Evolutionary conservation across 441 rosid genomes (phyloP).

Genomic region (Gossypium trilobum): DNA sequence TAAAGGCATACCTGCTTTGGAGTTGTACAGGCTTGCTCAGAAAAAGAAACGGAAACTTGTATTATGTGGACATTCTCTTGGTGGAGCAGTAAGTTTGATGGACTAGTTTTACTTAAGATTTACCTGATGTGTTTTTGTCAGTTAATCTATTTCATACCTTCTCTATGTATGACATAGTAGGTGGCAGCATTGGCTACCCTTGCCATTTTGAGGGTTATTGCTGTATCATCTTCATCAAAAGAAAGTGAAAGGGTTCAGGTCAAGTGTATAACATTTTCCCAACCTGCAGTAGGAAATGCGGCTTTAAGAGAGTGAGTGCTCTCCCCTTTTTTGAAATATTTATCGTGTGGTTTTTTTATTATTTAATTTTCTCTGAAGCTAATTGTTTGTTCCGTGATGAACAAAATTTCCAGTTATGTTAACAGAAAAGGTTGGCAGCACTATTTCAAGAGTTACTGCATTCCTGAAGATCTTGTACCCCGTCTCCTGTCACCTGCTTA

Average conservation of each 20-base stretch:
- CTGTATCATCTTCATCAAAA: conserved; percentile 67
- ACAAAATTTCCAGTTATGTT: conserved; percentile 51
- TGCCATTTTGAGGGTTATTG: conserved; percentile 85
- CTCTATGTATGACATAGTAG: conserved; percentile 25
- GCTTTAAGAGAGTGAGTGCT: conserved; percentile 81
- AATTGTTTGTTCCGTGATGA: conserved; percentile 4
- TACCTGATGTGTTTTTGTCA: not conserved
- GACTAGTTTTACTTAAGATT: conserved; percentile 11
- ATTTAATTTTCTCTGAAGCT: not conserved
- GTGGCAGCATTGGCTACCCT: conserved; percentile 96
- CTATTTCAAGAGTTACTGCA: conserved; percentile 87
- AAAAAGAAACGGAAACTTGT: conserved; percentile 90
- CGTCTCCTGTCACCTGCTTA: conserved; percentile 92
- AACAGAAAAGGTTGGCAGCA: conserved; percentile 88
- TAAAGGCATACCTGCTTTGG: conserved; percentile 94
- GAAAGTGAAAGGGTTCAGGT: conserved; percentile 61
- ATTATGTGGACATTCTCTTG: conserved; percentile 97
- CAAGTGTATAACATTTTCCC: conserved; percentile 91
- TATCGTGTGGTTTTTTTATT: not conserved
- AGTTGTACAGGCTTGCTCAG: conserved; percentile 86
- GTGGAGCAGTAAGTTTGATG: conserved; percentile 75
- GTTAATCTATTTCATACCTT: conserved; percentile 7
- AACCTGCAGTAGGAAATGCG: conserved; percentile 95
- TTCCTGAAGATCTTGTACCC: conserved; percentile 96
- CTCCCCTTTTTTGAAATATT: not conserved